These are phyloP conservation scores for Candida boidinii DNA, from an alignment of 805 yeast genomes.

Conservation along the genomic window DNA sequence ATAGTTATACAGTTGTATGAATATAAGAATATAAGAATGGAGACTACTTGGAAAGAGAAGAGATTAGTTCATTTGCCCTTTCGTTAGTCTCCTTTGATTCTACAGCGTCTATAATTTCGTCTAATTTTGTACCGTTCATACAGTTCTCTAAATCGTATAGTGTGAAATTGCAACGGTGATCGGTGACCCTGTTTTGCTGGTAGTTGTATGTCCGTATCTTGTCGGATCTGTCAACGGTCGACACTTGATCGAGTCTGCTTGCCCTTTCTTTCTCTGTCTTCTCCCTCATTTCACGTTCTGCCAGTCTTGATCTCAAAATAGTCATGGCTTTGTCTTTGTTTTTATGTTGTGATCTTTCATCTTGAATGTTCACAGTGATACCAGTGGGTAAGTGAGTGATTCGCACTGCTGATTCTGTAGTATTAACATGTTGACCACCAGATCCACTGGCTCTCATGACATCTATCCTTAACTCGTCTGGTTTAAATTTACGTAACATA, in stretches of 20 bases:
- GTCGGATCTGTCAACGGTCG: conserved; percentile 84
- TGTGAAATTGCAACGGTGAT: conserved; percentile 80
- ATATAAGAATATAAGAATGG: too few species aligned
- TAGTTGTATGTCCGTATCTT: conserved; percentile 90
- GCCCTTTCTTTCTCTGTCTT: conserved; percentile 56
- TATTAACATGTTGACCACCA: conserved; percentile 97
- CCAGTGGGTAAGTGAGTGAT: conserved; percentile 90
- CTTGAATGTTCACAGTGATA: conserved; percentile 82
- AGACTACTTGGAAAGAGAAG: too few species aligned
- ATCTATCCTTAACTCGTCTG: conserved; percentile 86
- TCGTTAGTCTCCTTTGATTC: conserved; percentile 36
- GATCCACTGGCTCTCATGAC: conserved; percentile 97
- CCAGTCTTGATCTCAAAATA: conserved; percentile 73
- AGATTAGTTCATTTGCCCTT: conserved; percentile 31
- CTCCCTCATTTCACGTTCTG: conserved; percentile 65
- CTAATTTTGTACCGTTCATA: conserved; percentile 51
- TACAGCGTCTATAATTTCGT: conserved; percentile 46
- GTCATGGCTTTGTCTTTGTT: conserved; percentile 90
- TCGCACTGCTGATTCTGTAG: conserved; percentile 95
- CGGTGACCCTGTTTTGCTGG: conserved; percentile 89
- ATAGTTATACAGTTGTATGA: too few species aligned
- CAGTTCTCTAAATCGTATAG: conserved; percentile 67
- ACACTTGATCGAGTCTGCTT: conserved; percentile 73
- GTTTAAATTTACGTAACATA: conserved; percentile 50
- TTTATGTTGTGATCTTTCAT: conserved; percentile 89